Evolutionary conservation across 371 early-diverging fungal species (phyloP).

Genomic region (Mucor lusitanicus): DNA sequence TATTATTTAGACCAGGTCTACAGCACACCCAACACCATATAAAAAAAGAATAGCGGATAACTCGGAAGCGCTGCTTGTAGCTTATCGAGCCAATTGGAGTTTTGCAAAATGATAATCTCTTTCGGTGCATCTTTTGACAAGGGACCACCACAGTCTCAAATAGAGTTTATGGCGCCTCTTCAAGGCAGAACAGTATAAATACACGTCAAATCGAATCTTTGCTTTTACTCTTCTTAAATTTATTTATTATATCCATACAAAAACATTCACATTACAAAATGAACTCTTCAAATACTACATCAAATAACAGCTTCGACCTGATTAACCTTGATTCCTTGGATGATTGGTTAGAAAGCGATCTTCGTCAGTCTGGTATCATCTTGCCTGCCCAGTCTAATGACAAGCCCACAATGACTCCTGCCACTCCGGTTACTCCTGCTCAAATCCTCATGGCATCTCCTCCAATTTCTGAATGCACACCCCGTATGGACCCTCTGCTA

Average conservation of each 20-base stretch:
- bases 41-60: not conserved
- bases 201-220: conserved; percentile 1
- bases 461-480: conserved; percentile 31
- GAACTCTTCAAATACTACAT: conserved; percentile 8
- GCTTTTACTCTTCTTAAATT: conserved; percentile 6
- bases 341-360: conserved; percentile 34
- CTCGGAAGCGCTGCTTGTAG: conserved; percentile 9
- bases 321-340: conserved; percentile 29
- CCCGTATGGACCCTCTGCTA: conserved; percentile 17
- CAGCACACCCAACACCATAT: not conserved
- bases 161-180: not conserved
- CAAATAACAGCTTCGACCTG: conserved; percentile 12
- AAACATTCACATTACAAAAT: conserved; percentile 11
- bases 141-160: conserved; percentile 8
- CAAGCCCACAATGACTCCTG: conserved; percentile 6
- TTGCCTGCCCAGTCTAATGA: conserved; percentile 3
- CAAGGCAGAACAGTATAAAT: not conserved
- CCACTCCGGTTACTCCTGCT: conserved; percentile 18
- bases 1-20: conserved; percentile 5
- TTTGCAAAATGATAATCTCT: not conserved
- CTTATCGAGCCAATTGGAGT: conserved; percentile 12
- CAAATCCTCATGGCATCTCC: conserved; percentile 26
- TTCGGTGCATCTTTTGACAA: conserved; percentile 3
- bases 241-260: conserved; percentile 5
- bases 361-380: conserved; percentile 27